phyloP scores from a whole-genome alignment of 1,284 basidiomycete genomes.

The Prillingera fragicola region DNA sequence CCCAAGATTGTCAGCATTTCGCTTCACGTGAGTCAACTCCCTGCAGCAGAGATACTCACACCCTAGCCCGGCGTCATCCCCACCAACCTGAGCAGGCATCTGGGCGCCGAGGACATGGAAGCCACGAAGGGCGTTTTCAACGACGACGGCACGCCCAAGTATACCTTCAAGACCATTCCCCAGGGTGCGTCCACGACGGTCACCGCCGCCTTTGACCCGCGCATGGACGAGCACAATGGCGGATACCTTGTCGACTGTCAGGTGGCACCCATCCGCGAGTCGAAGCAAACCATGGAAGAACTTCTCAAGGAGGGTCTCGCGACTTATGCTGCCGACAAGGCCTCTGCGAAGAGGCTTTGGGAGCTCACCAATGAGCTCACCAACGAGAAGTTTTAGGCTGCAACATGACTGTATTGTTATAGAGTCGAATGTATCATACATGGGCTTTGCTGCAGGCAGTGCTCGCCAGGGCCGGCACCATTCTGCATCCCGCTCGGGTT shows the following conservation, averaged over 20 bases:
- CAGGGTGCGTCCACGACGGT: constrained; percentile 11
- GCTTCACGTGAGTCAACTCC: constrained; percentile 2
- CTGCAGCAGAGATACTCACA: background rate
- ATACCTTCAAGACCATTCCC: constrained; percentile 4
- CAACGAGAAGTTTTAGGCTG: constrained; percentile 1
- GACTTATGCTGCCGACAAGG: constrained; percentile 3
- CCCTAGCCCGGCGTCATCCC: constrained; percentile 7
- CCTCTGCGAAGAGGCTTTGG: constrained; percentile 1
- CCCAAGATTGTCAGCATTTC: constrained; percentile 13
- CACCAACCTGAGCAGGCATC: constrained; percentile 7
- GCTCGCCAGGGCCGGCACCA: no score
- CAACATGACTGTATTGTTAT: no score
- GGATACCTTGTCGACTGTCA: constrained; percentile 8
- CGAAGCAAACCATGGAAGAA: background rate
- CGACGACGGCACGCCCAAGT: constrained; percentile 4
- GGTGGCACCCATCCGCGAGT: background rate
- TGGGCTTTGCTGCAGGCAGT: no score
- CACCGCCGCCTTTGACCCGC: constrained; percentile 10
- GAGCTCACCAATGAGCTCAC: constrained; percentile 2
- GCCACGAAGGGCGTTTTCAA: background rate
- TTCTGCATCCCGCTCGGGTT: no score
- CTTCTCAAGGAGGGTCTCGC: background rate
- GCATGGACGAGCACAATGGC: constrained; percentile 2
- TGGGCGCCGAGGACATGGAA: constrained; percentile 5
- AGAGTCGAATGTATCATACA: no score